phyloP scores from a whole-genome alignment of 257 asterid species.

The Ligustrum vulgare region DNA sequence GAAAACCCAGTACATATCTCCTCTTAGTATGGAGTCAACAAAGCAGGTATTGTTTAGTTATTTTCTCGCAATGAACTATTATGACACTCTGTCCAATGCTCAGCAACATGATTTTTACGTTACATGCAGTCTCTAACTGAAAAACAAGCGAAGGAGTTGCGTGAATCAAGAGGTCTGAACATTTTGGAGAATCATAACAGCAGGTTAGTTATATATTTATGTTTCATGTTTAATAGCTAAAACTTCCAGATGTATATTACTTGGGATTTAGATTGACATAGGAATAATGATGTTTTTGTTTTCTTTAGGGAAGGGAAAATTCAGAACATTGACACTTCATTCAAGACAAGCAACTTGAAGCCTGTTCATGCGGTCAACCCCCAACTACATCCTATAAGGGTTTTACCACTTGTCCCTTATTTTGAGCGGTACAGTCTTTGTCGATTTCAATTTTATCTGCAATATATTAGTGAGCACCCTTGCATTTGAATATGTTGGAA shows the following conservation, averaged over 20 bases:
- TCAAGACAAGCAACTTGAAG: constrained; percentile 75
- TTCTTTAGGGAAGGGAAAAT: constrained; percentile 71
- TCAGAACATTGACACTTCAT: constrained; percentile 66
- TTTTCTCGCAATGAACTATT: constrained; percentile 11
- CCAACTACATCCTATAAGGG: constrained; percentile 56
- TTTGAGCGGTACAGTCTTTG: constrained; percentile 61
- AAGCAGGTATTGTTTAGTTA: constrained; percentile 62
- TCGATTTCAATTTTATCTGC: constrained; percentile 16
- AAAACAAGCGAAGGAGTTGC: constrained; percentile 69
- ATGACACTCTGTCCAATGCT: constrained; percentile 14
- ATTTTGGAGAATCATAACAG: constrained; percentile 78
- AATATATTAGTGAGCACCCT: not conserved
- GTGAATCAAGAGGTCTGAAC: constrained; percentile 67
- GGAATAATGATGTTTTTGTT: not conserved
- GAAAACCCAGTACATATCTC: constrained; percentile 94
- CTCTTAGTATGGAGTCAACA: constrained; percentile 79
- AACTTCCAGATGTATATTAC: constrained; percentile 17
- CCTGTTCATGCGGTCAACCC: constrained; percentile 83
- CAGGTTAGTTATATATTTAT: constrained; percentile 56
- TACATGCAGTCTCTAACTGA: constrained; percentile 75
- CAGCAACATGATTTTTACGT: constrained; percentile 16
- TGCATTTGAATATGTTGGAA: not conserved
- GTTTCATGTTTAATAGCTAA: constrained; percentile 14
- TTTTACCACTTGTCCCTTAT: constrained; percentile 82
- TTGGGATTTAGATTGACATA: constrained; percentile 1